Base-by-base conservation (phyloP, 1,284 basidiomycete genomes). In the Neolentinus lepideus region DNA sequence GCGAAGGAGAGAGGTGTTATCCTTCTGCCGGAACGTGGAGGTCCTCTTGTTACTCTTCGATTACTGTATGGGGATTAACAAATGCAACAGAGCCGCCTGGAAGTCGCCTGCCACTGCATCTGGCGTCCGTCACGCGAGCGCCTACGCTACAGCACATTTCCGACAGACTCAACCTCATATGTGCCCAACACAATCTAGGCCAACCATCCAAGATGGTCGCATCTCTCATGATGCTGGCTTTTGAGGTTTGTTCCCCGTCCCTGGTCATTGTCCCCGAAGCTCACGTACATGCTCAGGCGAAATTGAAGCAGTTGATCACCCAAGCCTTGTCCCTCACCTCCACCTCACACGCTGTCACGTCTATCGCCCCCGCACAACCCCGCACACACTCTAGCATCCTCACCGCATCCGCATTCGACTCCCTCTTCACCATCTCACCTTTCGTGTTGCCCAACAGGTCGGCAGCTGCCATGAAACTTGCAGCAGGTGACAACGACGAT, bases 231-330 rank as follows among this genome's bases (percentile, higher is more conserved):
- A 81, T 84, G 68, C 77, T 89, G 47, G 90, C 89, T 1, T 86
- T 85, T 63, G 88, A 92, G 74, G 88, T 87, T 57, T 6, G 73
- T 65, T 16, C 25, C 24, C 9, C 2, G 22, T n/a, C 24, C 12
- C 36, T 9, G 10, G 3, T 27, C 9, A 29, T 22, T 27, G 6
- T 16, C 16, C 11, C 8, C 10, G 26, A 8, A 26, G 11, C 36
- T 54, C 51, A 51, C 35, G 11, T 33, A 16, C 22, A n/a, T 16
- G 22, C 35, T 25, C 55, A 90, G 88, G 85, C 86, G 9, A 90
- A 90, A 65, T 74, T 92, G 8, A 92, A 92, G 65, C 87, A 91
- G 58, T 75, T 92, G 16, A 85, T 92, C 58, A 86, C 84, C 0
- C 86, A 87, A 64, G 86, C 89, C 2, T 69, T 92, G 31, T 84